Conservation (phyloP, 1,139 yeast species). For the Taiozyma onychis region DNA sequence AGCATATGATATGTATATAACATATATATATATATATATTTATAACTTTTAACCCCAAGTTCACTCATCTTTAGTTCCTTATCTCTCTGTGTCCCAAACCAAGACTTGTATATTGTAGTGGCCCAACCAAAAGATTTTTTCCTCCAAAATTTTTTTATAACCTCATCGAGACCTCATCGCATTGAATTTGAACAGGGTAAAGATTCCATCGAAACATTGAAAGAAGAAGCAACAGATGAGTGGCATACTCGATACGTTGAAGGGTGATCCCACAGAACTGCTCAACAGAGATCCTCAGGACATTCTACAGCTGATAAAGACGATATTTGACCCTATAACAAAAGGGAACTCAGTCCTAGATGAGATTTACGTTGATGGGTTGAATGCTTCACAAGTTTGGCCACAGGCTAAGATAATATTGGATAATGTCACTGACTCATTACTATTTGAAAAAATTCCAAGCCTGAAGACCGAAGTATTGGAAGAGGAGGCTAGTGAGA, state of each 20-base stretch:
- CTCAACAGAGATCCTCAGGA: slow-evolving; percentile 12
- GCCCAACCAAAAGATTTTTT: not conserved
- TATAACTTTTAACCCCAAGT: too few relatives aligned
- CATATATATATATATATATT: too few relatives aligned
- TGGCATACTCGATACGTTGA: slow-evolving; percentile 4
- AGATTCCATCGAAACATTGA: not conserved
- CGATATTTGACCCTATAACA: slow-evolving; percentile 60
- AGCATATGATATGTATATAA: not conserved
- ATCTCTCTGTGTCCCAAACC: not conserved
- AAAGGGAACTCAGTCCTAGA: slow-evolving; percentile 65
- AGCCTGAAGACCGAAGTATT: slow-evolving; percentile 29
- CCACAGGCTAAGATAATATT: slow-evolving; percentile 85
- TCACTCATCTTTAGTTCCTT: not conserved
- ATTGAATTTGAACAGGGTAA: not conserved
- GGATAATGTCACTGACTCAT: slow-evolving; percentile 58
- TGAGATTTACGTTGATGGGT: slow-evolving; percentile 77
- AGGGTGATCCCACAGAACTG: slow-evolving; percentile 9
- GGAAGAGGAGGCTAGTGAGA: slow-evolving; percentile 26
- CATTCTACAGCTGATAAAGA: slow-evolving; percentile 41
- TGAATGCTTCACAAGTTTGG: slow-evolving; percentile 90
- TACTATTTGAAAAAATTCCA: slow-evolving; percentile 45
- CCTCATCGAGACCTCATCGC: slow-evolving; percentile 4
- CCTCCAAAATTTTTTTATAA: slow-evolving; percentile 1
- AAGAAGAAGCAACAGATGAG: slow-evolving; percentile 5
- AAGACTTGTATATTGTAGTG: not conserved